Conservation (phyloP, 2,329 filamentous ascomycete genomes). For the Calonectria hongkongensis region DNA sequence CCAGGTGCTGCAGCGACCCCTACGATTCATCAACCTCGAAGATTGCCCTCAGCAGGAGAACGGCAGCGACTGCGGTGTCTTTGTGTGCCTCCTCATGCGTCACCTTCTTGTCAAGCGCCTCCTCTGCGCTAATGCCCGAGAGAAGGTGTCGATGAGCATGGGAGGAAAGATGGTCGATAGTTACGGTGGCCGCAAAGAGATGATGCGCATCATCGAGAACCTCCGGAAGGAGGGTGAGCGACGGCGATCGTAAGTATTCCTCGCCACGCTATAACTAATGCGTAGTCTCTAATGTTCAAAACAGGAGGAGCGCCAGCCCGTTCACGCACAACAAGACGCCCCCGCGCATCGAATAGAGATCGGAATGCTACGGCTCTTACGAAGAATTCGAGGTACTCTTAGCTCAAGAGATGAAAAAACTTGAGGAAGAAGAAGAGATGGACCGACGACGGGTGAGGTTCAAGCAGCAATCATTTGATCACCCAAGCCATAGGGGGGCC, state of each 20-base stretch:
- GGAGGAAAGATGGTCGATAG: conserved; percentile 89
- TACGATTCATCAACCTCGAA: conserved; percentile 87
- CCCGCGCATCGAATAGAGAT: conserved; percentile 65
- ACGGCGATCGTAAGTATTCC: conserved; percentile 81
- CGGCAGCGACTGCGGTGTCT: conserved; percentile 94
- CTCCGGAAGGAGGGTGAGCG: conserved; percentile 91
- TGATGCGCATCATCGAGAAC: conserved; percentile 90
- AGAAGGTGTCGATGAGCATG: conserved; percentile 97
- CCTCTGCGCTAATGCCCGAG: conserved; percentile 83
- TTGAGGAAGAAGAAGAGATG: conserved; percentile 8
- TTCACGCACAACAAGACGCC: conserved; percentile 63
- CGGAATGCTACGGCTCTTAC: conserved; percentile 57
- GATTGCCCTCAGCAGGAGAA: conserved; percentile 96
- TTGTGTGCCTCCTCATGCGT: conserved; percentile 96
- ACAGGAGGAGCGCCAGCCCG: conserved; percentile 62
- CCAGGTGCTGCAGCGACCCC: conserved; percentile 77
- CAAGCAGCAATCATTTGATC: not conserved
- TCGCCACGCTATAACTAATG: no score
- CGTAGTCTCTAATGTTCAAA: conserved; percentile 45
- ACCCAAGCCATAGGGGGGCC: not conserved
- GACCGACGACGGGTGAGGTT: conserved; percentile 8
- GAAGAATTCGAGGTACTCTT: conserved; percentile 55
- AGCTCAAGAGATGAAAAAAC: conserved; percentile 35
- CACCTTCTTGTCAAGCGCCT: conserved; percentile 92
- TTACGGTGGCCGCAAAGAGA: conserved; percentile 87